Evolutionary conservation across 2,329 filamentous ascomycete genomes (phyloP).

Genomic region (Alternaria ethzedia): DNA sequence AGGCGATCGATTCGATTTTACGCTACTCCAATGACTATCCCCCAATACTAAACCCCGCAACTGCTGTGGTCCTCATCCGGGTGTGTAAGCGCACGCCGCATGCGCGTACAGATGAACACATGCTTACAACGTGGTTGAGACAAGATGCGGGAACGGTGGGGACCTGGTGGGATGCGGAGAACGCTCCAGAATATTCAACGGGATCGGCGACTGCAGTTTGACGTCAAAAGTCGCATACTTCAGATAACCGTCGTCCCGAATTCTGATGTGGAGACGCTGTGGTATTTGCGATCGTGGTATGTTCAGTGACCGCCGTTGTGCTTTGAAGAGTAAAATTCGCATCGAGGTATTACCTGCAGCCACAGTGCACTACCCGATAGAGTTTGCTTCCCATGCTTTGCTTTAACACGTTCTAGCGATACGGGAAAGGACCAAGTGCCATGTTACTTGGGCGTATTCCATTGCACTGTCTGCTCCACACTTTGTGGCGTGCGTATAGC

Average conservation of each 20-base stretch:
- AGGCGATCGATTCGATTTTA: neutral
- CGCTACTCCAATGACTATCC: neutral
- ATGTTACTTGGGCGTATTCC: neutral
- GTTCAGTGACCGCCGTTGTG: neutral
- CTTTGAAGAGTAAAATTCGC: neutral
- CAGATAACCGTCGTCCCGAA: neutral
- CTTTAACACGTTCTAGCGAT: too few species aligned
- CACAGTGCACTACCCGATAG: neutral
- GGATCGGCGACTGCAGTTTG: neutral
- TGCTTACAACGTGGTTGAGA: neutral
- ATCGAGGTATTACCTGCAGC: neutral
- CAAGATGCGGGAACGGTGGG: neutral
- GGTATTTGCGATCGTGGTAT: neutral
- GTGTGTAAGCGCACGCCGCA: neutral
- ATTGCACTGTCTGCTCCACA: neutral
- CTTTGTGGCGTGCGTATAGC: neutral
- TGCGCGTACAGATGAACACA: neutral
- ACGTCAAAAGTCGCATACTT: constrained; percentile 4
- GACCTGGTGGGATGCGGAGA: neutral
- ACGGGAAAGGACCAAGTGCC: neutral
- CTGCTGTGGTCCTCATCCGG: neutral
- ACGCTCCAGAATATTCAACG: neutral
- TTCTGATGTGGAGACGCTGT: neutral
- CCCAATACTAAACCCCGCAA: neutral
- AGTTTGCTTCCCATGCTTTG: neutral